Conservation (phyloP, 2,329 filamentous ascomycete genomes). For the Aspergillus alliaceus region DNA sequence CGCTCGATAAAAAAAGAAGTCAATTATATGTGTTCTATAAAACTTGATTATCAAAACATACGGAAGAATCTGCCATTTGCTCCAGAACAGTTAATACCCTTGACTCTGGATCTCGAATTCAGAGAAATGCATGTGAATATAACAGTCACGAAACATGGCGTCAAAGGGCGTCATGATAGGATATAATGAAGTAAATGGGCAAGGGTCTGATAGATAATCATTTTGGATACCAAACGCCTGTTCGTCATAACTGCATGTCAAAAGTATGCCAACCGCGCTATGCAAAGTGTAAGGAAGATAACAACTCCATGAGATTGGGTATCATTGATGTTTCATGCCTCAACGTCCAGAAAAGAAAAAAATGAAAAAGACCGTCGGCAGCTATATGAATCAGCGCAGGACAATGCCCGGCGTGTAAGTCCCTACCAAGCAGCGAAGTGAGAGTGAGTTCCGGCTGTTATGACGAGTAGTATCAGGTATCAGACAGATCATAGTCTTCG, state of each 20-base stretch:
- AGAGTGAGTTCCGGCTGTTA: neutral
- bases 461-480: constrained; percentile 13
- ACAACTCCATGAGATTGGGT: constrained; percentile 36
- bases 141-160: constrained; percentile 3
- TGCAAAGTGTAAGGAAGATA: constrained; percentile 34
- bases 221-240: constrained; percentile 34
- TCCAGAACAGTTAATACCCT: neutral
- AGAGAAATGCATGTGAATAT: constrained; percentile 10
- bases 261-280: constrained; percentile 40
- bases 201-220: constrained; percentile 9
- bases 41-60: neutral
- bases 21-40: neutral
- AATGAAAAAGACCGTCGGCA: constrained; percentile 3
- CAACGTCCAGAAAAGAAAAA: constrained; percentile 9
- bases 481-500: constrained; percentile 34
- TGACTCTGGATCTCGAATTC: constrained; percentile 3
- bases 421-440: neutral
- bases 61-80: neutral
- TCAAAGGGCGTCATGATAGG: constrained; percentile 7
- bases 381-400: neutral
- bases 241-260: constrained; percentile 34
- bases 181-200: constrained; percentile 12
- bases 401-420: neutral
- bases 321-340: constrained; percentile 33
- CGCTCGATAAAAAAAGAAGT: neutral